Percentiles rank a stretch among this genome's conserved stretches.
phyloP scores from a whole-genome alignment of 345 rosid genomes.

The Eucalyptus marginata region DNA sequence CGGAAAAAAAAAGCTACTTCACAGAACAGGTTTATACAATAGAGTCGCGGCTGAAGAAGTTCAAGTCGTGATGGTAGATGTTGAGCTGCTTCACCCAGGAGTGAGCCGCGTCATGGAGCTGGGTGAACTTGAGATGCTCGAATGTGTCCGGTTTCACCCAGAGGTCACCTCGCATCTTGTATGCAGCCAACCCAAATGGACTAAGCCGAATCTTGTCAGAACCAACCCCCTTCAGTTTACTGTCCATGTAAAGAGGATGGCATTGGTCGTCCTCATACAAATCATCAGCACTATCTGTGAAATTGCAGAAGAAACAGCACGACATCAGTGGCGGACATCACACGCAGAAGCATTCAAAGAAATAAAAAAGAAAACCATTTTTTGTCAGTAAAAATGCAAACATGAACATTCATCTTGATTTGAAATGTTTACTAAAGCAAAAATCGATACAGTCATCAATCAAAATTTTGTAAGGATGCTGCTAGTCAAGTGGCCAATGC shows the following conservation, averaged over 20 bases:
- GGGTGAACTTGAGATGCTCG: constrained; percentile 26
- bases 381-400: neutral
- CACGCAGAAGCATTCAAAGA: neutral
- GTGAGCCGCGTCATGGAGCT: constrained; percentile 48
- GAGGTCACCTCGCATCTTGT: constrained; percentile 61
- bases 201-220: constrained; percentile 17
- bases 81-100: constrained; percentile 82
- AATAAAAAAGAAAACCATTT: neutral
- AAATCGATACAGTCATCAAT: neutral
- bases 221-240: neutral
- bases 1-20: neutral
- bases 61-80: constrained; percentile 53
- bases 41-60: constrained; percentile 25
- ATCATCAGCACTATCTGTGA: constrained; percentile 15
- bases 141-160: constrained; percentile 33
- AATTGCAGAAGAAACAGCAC: neutral
- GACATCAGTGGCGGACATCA: neutral
- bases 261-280: constrained; percentile 5
- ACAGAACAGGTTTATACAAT: neutral
- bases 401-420: neutral
- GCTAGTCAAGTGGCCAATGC: neutral
- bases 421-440: neutral
- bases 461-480: neutral
- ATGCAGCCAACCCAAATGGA: constrained; percentile 59
- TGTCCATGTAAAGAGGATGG: neutral